These are phyloP conservation scores for Crotalaria pallida DNA, from an alignment of 306 rosid genomes.

Conservation along the genomic window DNA sequence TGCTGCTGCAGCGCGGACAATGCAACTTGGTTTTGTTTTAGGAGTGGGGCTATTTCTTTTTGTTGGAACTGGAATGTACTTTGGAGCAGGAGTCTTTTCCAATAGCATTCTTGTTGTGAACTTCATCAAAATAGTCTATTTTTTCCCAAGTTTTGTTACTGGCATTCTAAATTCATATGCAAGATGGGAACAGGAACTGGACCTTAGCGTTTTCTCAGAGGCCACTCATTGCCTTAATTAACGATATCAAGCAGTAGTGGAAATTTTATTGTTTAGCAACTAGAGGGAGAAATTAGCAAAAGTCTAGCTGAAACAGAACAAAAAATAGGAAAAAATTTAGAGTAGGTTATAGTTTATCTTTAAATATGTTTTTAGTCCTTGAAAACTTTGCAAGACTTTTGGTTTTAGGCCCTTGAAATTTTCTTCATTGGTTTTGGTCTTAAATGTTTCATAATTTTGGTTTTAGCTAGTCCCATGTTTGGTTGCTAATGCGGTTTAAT, in stretches of 20 bases:
- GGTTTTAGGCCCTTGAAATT: no score
- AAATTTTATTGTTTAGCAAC: conserved; percentile 7
- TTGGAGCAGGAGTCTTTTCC: conserved; percentile 79
- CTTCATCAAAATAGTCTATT: conserved; percentile 51
- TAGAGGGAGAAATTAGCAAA: no score
- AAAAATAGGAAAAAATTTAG: no score
- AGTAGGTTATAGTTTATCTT: no score
- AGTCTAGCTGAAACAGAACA: no score
- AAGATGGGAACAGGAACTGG: conserved; percentile 97
- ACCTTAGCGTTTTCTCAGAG: conserved; percentile 80
- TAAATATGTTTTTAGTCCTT: no score
- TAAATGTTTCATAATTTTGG: no score
- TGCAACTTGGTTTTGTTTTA: conserved; percentile 71
- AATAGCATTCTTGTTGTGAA: conserved; percentile 57
- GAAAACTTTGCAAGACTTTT: no score
- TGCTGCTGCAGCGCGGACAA: conserved; percentile 50
- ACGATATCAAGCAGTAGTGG: not conserved
- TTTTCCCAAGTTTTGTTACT: not conserved
- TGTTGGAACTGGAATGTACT: conserved; percentile 70
- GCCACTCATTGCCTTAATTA: conserved; percentile 14
- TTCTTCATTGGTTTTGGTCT: no score
- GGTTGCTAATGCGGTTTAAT: no score
- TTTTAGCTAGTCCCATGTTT: no score
- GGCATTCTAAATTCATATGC: conserved; percentile 18
- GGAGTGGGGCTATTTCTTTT: conserved; percentile 64